Evolutionary conservation across 345 rosid species (phyloP).

Genomic region (Eucalyptus curtisii): DNA sequence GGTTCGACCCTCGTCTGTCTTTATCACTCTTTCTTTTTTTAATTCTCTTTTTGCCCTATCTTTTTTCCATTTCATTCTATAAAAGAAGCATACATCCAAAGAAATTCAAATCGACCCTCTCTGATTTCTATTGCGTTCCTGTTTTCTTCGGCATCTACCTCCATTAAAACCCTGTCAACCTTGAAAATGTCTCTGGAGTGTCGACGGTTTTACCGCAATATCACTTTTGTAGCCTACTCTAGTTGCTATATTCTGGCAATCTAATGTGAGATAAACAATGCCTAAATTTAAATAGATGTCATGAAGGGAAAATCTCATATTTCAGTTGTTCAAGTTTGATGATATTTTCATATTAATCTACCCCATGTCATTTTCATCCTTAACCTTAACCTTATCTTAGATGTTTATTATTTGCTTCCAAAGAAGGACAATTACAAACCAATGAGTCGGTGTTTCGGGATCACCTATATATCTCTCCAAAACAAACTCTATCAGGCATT

Average conservation of each 20-base stretch:
- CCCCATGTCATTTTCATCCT: neutral
- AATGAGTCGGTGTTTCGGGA: neutral
- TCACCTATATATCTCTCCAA: neutral
- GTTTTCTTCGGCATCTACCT: neutral
- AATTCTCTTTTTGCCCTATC: neutral
- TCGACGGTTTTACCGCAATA: neutral
- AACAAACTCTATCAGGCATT: neutral
- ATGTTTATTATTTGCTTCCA: neutral
- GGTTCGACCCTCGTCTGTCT: neutral
- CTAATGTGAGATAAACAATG: neutral
- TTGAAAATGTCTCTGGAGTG: neutral
- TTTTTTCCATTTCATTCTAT: neutral
- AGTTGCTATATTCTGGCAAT: neutral
- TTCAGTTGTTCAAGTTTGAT: neutral
- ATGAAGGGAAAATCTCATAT: neutral
- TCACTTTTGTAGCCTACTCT: neutral
- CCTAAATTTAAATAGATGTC: neutral
- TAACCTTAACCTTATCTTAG: neutral
- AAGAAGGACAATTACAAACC: neutral
- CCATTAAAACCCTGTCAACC: neutral
- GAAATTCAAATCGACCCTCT: neutral
- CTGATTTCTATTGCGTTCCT: neutral
- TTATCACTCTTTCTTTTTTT: neutral
- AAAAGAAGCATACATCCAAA: neutral
- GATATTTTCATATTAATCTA: neutral